phyloP scores from a whole-genome alignment of 2,329 filamentous ascomycete genomes.

The Geosmithia putterillii region DNA sequence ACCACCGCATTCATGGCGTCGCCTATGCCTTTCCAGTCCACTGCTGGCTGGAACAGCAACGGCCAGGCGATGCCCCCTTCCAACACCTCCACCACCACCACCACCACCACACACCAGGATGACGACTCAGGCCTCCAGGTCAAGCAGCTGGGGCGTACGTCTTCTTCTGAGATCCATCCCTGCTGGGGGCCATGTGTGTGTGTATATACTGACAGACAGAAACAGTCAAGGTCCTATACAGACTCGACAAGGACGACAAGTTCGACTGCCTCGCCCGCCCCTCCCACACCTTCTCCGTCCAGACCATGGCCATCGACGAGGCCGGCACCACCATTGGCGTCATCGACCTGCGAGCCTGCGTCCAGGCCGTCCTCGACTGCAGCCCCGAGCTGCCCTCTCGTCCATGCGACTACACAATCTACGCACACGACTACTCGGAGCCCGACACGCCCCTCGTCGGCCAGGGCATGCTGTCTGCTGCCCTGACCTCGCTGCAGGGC shows the following conservation, averaged over 20 bases:
- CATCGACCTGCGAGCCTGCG: slow-evolving; percentile 75
- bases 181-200: too few relatives aligned
- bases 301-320: slow-evolving; percentile 72
- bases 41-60: slow-evolving; percentile 16
- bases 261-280: slow-evolving; percentile 82
- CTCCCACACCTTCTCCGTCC: slow-evolving; percentile 67
- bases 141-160: slow-evolving; percentile 57
- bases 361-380: slow-evolving; percentile 63
- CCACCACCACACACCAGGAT: slow-evolving; percentile 4
- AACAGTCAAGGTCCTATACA: slow-evolving; percentile 91
- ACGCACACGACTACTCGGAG: slow-evolving; percentile 94
- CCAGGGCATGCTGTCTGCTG: slow-evolving; percentile 87
- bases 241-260: slow-evolving; percentile 81
- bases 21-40: slow-evolving; percentile 19
- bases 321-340: slow-evolving; percentile 64
- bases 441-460: slow-evolving; percentile 86
- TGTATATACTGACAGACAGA: too few relatives aligned
- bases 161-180: too few relatives aligned
- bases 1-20: slow-evolving; percentile 23
- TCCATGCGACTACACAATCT: slow-evolving; percentile 83
- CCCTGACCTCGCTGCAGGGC: slow-evolving; percentile 34
- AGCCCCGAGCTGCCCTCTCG: slow-evolving; percentile 72
- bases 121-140: slow-evolving; percentile 41
- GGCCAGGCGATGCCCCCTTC: slow-evolving; percentile 15
- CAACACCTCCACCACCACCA: slow-evolving; percentile 4